phyloP scores from a whole-genome alignment of 345 rosid genomes.

The Boechera divaricarpa region DNA sequence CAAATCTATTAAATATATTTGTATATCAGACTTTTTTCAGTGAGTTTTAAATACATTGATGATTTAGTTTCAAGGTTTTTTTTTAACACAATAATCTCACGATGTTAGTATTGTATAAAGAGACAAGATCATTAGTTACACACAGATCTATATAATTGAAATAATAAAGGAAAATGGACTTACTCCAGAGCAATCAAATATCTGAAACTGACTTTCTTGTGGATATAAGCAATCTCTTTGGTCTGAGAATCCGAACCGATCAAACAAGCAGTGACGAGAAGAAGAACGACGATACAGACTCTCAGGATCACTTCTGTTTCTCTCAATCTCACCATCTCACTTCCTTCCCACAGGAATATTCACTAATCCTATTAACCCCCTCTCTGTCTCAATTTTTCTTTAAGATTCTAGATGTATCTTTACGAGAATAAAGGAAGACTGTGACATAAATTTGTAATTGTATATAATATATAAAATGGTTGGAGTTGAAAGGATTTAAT shows the following conservation, averaged over 20 bases:
- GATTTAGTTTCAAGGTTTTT: slow-evolving; percentile 5
- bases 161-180: slow-evolving; percentile 11
- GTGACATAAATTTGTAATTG: background rate
- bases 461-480: slow-evolving; percentile 17
- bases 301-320: slow-evolving; percentile 56
- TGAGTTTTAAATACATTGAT: background rate
- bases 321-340: slow-evolving; percentile 32
- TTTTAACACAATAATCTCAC: background rate
- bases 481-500: slow-evolving; percentile 8
- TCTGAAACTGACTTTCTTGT: slow-evolving; percentile 56
- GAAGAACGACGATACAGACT: slow-evolving; percentile 44
- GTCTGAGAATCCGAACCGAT: slow-evolving; percentile 59
- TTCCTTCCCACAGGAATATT: background rate
- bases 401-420: background rate
- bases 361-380: background rate
- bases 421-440: background rate
- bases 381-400: background rate
- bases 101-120: background rate
- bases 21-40: background rate
- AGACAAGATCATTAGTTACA: slow-evolving; percentile 16
- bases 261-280: slow-evolving; percentile 49
- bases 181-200: slow-evolving; percentile 55
- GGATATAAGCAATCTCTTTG: slow-evolving; percentile 45
- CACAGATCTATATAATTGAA: background rate
- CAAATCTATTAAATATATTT: background rate